These are phyloP conservation scores for Tanozyma kutaoensis DNA, from an alignment of 805 yeast species.

Conservation along the genomic window DNA sequence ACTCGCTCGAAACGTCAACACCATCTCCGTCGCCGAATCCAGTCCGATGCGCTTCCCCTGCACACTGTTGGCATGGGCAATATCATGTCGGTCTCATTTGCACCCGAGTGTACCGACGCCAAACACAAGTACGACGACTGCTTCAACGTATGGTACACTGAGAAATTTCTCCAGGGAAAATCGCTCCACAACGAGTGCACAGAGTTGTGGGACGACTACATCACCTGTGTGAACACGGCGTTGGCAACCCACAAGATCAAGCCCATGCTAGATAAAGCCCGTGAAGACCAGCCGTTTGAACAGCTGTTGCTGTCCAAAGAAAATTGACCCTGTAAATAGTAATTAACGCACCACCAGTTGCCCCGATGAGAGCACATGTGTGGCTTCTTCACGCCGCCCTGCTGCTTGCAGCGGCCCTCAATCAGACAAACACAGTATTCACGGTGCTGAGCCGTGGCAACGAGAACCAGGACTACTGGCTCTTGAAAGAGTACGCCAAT, in stretches of 20 bases:
- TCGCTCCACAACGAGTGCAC: slow-evolving; percentile 76
- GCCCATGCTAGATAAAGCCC: slow-evolving; percentile 76
- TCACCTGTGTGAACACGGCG: slow-evolving; percentile 68
- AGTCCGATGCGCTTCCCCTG: no score
- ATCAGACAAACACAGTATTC: no score
- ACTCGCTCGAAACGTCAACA: no score
- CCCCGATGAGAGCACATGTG: no score
- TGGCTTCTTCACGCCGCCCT: no score
- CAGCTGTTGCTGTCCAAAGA: no score
- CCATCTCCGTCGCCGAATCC: no score
- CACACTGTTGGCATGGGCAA: slow-evolving; percentile 20
- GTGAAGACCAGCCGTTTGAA: slow-evolving; percentile 74
- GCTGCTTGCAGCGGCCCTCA: no score
- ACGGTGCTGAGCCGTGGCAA: no score
- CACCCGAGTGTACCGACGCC: slow-evolving; percentile 88
- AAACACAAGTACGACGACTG: slow-evolving; percentile 85
- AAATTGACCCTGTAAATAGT: no score
- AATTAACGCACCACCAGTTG: no score
- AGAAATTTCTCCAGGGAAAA: slow-evolving; percentile 45
- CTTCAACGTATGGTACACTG: slow-evolving; percentile 91
- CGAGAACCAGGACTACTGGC: slow-evolving; percentile 11
- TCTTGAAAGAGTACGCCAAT: slow-evolving; percentile 18
- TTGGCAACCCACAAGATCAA: slow-evolving; percentile 64
- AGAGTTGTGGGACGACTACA: slow-evolving; percentile 78
- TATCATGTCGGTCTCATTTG: slow-evolving; percentile 60